Percentiles rank a stretch among this genome's conserved stretches.
These are phyloP conservation scores for Xylariaceae sp. DNA, from an alignment of 2,329 filamentous ascomycete species.

Conservation along the genomic window DNA sequence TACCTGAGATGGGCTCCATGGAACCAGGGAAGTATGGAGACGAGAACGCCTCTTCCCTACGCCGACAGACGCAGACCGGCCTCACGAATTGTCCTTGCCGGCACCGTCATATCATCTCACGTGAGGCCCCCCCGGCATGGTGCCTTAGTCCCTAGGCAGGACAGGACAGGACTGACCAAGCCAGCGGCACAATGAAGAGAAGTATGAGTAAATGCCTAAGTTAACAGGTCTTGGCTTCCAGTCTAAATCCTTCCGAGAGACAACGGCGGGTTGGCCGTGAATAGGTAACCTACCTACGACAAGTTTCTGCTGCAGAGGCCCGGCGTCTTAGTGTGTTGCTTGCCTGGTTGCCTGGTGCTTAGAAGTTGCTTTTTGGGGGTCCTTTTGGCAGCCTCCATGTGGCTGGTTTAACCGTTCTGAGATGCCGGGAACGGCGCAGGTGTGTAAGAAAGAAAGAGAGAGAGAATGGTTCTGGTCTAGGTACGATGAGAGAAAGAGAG, in stretches of 20 bases:
- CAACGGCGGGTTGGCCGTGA: background rate
- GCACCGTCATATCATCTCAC: constrained; percentile 8
- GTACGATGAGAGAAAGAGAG: too few relatives aligned
- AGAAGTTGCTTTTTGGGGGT: background rate
- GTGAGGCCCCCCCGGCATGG: constrained; percentile 1
- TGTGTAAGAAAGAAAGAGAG: background rate
- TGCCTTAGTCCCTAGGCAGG: background rate
- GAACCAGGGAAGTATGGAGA: background rate
- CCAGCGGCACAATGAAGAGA: background rate
- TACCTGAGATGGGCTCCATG: too few relatives aligned
- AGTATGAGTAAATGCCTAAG: background rate
- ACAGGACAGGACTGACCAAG: background rate
- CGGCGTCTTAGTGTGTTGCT: background rate
- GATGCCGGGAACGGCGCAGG: background rate
- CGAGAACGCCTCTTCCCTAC: too few relatives aligned
- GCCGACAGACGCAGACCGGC: too few relatives aligned
- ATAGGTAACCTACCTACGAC: background rate
- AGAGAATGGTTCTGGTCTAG: background rate
- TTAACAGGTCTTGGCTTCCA: background rate
- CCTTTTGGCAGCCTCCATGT: background rate
- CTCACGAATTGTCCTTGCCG: background rate
- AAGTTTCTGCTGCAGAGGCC: background rate
- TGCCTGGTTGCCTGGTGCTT: background rate
- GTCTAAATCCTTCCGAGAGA: background rate
- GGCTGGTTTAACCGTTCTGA: background rate